Conservation (phyloP, 2,329 filamentous ascomycete species). For the Fusarium oligoseptatum region DNA sequence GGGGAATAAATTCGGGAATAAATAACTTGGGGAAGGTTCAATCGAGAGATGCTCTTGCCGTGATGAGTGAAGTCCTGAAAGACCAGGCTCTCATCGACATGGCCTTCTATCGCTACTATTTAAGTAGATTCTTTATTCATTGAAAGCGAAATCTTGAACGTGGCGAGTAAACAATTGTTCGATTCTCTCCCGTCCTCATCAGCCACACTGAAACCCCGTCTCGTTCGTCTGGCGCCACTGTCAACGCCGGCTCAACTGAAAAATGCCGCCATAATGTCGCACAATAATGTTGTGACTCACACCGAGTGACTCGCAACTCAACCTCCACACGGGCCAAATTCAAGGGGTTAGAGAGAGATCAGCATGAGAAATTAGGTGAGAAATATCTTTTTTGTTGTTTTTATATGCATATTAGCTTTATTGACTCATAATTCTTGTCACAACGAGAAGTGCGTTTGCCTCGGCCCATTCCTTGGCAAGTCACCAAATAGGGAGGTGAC, state of each 20-base stretch:
- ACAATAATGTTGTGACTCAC: conserved; percentile 39
- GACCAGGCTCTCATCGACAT: neutral
- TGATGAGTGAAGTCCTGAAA: conserved; percentile 1
- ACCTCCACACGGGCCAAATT: neutral
- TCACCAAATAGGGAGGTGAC: neutral
- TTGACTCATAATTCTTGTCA: conserved; percentile 19
- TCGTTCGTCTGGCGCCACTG: conserved; percentile 10
- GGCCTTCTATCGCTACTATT: neutral
- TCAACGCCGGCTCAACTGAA: conserved; percentile 8
- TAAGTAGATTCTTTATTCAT: neutral
- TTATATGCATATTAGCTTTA: conserved; percentile 3
- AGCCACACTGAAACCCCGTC: neutral
- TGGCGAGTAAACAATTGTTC: neutral
- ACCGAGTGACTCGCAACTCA: conserved; percentile 38
- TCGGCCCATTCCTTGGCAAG: neutral
- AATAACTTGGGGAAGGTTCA: neutral
- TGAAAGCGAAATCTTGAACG: neutral
- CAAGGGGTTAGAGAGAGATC: neutral
- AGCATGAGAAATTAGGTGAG: neutral
- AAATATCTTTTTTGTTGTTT: neutral
- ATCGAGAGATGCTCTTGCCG: neutral
- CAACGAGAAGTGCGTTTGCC: neutral
- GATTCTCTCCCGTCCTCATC: neutral
- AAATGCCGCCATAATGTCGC: conserved; percentile 4
- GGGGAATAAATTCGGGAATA: neutral